Percentiles rank a stretch among this genome's conserved stretches.
phyloP scores from a whole-genome alignment of 306 rosid genomes.

The Bauhinia variegata region DNA sequence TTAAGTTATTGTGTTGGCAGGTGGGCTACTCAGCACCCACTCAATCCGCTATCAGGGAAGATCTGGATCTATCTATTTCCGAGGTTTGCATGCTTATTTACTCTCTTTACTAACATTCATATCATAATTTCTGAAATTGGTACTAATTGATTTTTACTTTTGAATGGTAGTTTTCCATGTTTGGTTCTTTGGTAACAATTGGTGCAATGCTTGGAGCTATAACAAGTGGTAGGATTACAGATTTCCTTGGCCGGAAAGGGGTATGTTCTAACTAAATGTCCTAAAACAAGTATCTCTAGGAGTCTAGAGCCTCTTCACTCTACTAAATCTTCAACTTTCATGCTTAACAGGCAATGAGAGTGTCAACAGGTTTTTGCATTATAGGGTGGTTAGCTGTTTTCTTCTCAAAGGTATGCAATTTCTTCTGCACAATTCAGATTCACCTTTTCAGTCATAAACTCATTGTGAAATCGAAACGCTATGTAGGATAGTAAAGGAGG shows the following conservation, averaged over 20 bases:
- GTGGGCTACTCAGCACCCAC: slow-evolving; percentile 64
- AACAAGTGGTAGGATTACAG: slow-evolving; percentile 68
- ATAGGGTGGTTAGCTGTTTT: slow-evolving; percentile 75
- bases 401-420: slow-evolving; percentile 60
- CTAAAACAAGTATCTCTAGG: neutral
- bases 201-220: slow-evolving; percentile 89
- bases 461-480: no score
- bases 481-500: neutral
- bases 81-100: slow-evolving; percentile 36
- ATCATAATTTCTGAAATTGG: neutral
- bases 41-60: slow-evolving; percentile 49
- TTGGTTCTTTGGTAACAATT: slow-evolving; percentile 82
- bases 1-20: slow-evolving; percentile 43
- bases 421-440: slow-evolving; percentile 1
- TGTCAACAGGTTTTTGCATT: slow-evolving; percentile 76
- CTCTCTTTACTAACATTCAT: slow-evolving; percentile 7
- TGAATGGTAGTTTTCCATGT: slow-evolving; percentile 71
- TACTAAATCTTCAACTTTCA: slow-evolving; percentile 14
- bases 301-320: neutral
- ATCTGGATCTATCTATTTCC: slow-evolving; percentile 54
- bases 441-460: neutral
- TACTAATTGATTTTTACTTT: neutral
- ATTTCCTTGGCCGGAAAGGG: slow-evolving; percentile 77
- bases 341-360: slow-evolving; percentile 68
- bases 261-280: slow-evolving; percentile 40